Evolutionary conservation across 495 filamentous ascomycete species (phyloP), one percentile per base, ranked within the genome.

Genomic region (Aspergillus conjunctus): DNA sequence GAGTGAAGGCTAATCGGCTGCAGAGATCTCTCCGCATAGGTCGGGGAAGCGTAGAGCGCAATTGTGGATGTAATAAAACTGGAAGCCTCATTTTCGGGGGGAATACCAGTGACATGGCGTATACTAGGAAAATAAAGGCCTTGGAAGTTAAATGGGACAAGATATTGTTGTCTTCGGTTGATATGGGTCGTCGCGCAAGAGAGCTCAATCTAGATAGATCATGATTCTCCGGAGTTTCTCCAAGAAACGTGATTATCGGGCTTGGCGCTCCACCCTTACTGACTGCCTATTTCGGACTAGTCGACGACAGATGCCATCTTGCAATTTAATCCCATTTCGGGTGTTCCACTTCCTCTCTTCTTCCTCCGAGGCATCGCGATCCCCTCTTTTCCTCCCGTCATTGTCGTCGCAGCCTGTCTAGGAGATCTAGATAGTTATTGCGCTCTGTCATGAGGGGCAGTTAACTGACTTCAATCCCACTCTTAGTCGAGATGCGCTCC

Each of bases 51-150:
- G 65, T 58, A 10, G 65, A 56, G 22, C 74, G 70, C 64, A 76
- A 70, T 66, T 73, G 69, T 18, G 74, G 67, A 52, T 71, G 69
- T n/a, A 78, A 54, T 8, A 75, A 59, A 31, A 77, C 65, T n/a
- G 66, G 63, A 5, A 59, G 20, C 46, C 67, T 67, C 74, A 75
- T 77, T n/a, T 26, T 56, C 31, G 30, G 12, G 0, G 7, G 8
- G 4, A 3, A 1, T 31, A 32, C 0, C 8, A 31, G n/a, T 6
- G 44, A 21, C 44, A 48, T 48, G n/a, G n/a, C 20, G 18, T 21
- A 6, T 18, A 21, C 1, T 21, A 21, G 37, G 26, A 41, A 9
- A 41, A 41, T 41, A 5, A n/a, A 3, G 37, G 37, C 9, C 26
- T 26, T 26, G 26, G 26, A 26, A 2, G 26, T 5, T 26, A 26